A percentile compares a stretch with the other conserved stretches of the same genome.
Evolutionary conservation across 257 asterid species (phyloP).

Genomic region (Rehmannia glutinosa): DNA sequence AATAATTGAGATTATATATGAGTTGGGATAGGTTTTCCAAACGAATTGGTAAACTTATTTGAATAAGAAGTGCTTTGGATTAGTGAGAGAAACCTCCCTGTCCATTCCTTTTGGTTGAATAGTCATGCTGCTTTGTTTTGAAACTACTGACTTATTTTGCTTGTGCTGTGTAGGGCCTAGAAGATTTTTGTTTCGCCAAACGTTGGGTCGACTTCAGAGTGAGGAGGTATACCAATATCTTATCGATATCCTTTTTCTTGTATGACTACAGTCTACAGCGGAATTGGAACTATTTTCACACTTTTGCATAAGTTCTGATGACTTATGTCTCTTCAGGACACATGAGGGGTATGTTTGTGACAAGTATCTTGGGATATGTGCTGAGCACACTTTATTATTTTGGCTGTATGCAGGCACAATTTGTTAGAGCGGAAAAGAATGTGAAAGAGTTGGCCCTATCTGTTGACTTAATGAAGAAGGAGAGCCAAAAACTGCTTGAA

Average conservation of each 20-base stretch:
- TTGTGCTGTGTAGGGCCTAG: conserved; percentile 72
- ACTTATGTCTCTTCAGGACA: background rate
- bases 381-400: conserved; percentile 8
- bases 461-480: conserved; percentile 81
- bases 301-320: conserved; percentile 12
- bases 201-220: conserved; percentile 85
- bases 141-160: conserved; percentile 11
- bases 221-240: conserved; percentile 75
- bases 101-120: background rate
- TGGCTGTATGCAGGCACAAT: conserved; percentile 63
- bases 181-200: conserved; percentile 78
- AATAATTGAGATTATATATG: background rate
- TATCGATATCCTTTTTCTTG: conserved; percentile 1
- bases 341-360: conserved; percentile 1
- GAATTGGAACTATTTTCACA: background rate
- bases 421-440: conserved; percentile 69
- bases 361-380: conserved; percentile 10
- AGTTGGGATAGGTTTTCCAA: background rate
- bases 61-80: no score
- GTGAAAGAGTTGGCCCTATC: conserved; percentile 69
- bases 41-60: background rate
- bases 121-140: conserved; percentile 15
- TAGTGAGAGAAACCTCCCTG: background rate
- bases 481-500: conserved; percentile 77
- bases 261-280: conserved; percentile 8